A percentile compares a stretch with the other conserved stretches of the same genome.
Evolutionary conservation across 148 eudicot species (phyloP).

Genomic region (Cornus kousa): DNA sequence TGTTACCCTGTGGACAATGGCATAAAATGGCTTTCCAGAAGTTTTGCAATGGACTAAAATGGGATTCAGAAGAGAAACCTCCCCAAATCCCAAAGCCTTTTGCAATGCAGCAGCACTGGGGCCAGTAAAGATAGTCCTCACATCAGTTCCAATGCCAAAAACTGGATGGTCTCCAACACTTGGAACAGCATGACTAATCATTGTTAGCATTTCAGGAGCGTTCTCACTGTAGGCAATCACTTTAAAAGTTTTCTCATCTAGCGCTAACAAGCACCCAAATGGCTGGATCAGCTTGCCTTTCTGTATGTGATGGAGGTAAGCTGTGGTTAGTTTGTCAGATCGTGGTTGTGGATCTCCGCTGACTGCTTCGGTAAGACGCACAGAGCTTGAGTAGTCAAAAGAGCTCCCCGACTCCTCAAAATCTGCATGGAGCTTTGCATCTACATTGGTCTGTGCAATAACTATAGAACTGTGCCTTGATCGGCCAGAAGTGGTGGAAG

Average conservation of each 20-base stretch:
- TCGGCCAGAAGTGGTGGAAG: conserved; percentile 58
- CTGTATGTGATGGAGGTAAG: conserved; percentile 87
- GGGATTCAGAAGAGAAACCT: conserved; percentile 81
- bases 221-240: conserved; percentile 86
- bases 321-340: conserved; percentile 66
- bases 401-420: conserved; percentile 68
- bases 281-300: conserved; percentile 84
- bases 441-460: conserved; percentile 72
- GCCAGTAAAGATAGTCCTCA: conserved; percentile 68
- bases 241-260: conserved; percentile 72
- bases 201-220: conserved; percentile 89
- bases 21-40: conserved; percentile 94
- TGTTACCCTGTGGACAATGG: conserved; percentile 79
- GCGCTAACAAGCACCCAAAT: conserved; percentile 85
- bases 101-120: conserved; percentile 76
- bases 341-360: conserved; percentile 33
- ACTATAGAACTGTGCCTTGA: conserved; percentile 68
- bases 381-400: conserved; percentile 79
- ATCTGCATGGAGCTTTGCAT: conserved; percentile 85
- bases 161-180: conserved; percentile 73
- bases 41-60: conserved; percentile 85
- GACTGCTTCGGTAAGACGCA: conserved; percentile 37
- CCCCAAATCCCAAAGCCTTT: conserved; percentile 80
- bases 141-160: conserved; percentile 77
- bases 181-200: conserved; percentile 87